phyloP scores from a whole-genome alignment of 495 filamentous ascomycete species.

The Trichoderma parareesei region DNA sequence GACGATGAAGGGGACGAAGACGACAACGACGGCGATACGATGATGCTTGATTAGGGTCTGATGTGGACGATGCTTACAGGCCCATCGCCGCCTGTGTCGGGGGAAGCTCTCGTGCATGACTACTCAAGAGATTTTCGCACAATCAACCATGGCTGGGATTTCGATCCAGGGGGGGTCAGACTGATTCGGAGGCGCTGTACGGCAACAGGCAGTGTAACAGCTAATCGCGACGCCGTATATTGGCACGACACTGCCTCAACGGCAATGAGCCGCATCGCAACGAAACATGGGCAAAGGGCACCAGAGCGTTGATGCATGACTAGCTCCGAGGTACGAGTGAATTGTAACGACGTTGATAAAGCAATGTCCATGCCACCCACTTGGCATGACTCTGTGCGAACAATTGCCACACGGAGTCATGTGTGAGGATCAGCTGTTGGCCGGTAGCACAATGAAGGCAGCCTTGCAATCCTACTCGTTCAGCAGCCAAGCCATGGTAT shows the following conservation, averaged over 20 bases:
- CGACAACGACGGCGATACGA: slow-evolving; percentile 14
- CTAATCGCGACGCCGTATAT: not conserved
- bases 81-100: not conserved
- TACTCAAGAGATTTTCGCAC: no score
- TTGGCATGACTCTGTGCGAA: not conserved
- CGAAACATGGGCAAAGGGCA: not conserved
- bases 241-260: not conserved
- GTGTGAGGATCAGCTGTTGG: not conserved
- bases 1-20: slow-evolving; percentile 14
- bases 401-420: not conserved
- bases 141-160: not conserved
- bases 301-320: not conserved
- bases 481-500: not conserved
- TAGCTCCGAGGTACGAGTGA: not conserved
- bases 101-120: not conserved
- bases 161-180: not conserved
- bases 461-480: not conserved
- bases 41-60: slow-evolving; percentile 13
- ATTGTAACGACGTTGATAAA: not conserved
- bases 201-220: not conserved
- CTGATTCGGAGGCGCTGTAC: no score
- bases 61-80: not conserved
- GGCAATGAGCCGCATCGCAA: not conserved
- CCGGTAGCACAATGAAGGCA: not conserved
- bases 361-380: not conserved